Evolutionary conservation across 2,329 filamentous ascomycete genomes (phyloP).

Genomic region (Aureobasidium subglaciale): DNA sequence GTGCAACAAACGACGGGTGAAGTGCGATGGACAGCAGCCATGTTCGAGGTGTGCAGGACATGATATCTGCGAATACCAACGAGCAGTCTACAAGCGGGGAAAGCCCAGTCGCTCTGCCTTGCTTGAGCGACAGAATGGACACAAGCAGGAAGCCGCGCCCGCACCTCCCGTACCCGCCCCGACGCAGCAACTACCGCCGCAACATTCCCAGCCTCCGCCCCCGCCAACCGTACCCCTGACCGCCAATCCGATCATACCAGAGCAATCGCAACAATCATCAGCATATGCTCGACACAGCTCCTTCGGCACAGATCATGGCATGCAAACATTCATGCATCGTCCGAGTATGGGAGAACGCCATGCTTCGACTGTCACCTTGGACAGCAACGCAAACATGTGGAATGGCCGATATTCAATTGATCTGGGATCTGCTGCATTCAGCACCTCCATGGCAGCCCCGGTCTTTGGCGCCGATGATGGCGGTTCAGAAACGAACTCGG

Average conservation of each 20-base stretch:
- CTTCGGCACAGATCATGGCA: conserved; percentile 5
- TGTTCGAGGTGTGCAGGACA: conserved; percentile 13
- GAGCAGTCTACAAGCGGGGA: conserved; percentile 14
- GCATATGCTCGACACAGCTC: conserved; percentile 8
- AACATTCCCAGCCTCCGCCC: background rate
- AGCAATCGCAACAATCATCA: background rate
- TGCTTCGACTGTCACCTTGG: conserved; percentile 12
- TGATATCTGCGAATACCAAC: conserved; percentile 10
- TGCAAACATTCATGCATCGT: conserved; percentile 3
- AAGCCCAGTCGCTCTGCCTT: conserved; percentile 15
- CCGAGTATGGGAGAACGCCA: conserved; percentile 13
- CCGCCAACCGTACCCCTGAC: background rate
- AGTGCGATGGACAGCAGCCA: conserved; percentile 13
- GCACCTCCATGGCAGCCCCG: conserved; percentile 2
- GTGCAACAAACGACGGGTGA: conserved; percentile 15
- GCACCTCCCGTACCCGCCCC: conserved; percentile 2
- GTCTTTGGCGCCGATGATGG: conserved; percentile 5
- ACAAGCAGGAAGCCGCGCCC: conserved; percentile 11
- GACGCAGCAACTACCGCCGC: background rate
- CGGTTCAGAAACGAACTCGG: conserved; percentile 9
- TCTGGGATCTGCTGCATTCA: conserved; percentile 3
- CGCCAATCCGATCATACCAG: background rate
- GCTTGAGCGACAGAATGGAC: conserved; percentile 12
- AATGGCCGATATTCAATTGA: conserved; percentile 12
- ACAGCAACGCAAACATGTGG: conserved; percentile 11